Base-by-base conservation (phyloP, 495 filamentous ascomycete genomes). In the Amphirosellinia nigrospora region DNA sequence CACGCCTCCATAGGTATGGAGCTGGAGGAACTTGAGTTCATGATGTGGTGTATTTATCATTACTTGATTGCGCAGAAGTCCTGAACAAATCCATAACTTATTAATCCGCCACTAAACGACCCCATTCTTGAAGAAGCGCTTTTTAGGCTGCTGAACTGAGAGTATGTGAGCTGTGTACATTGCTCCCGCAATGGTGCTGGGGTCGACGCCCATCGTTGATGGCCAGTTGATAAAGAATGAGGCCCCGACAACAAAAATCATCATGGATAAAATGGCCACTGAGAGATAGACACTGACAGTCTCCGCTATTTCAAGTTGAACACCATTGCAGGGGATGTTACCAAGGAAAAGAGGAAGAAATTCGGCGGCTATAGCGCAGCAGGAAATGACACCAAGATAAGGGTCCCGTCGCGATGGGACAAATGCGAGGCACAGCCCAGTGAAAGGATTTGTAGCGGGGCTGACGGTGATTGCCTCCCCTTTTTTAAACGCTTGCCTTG, bases 221-320 rank as follows among this genome's bases (percentile, higher is more conserved):
- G 79, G 76, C 77, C 79, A 79, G 13, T 56, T n/a, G 9, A 77
- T 64, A 38, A 78, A 74, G 60, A 80, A 74, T 7, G 74, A 79
- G 30, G 45, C 68, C 5, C 63, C 71, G 10, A 81, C 61, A 15
- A 73, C 71, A 4, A 78, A 55, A 11, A 78, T 74, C 78, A 80
- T 78, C 11, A 72, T 70, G 11, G 58, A 67, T 52, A 81, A 32
- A 53, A 78, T 32, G 23, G 67, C 64, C 21, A 79, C 63, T 5
- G 70, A 66, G 46, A 80, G 64, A 64, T 74, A 79, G 19, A 74
- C 70, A 30, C 69, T 77, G 6, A 76, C 61, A 0, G 60, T 74
- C 36, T 80, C 73, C 21, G 74, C 73, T 46, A 48, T 62, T 23
- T 73, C 65, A 19, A 46, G 38, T 58, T 79, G 75, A 4, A 75